Conservation (phyloP, 202 grass and related monocot species). For the Bolboschoenoplectus hybrid region DNA sequence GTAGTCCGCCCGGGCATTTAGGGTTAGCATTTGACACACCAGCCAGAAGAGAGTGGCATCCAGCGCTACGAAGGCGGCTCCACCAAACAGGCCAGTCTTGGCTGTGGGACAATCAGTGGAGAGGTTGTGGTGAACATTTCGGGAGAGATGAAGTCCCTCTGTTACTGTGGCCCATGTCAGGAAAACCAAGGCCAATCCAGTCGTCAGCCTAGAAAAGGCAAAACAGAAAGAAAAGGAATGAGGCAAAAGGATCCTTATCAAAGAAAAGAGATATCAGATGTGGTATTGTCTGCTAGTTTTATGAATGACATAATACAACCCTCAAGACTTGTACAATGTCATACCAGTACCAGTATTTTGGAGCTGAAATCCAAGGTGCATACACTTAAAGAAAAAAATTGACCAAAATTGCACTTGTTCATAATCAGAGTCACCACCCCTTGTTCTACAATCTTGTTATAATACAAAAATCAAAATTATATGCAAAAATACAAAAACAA, state of each 20-base stretch:
- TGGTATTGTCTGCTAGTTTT: neutral
- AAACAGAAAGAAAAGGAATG: neutral
- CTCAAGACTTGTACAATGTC: neutral
- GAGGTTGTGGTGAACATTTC: conserved; percentile 67
- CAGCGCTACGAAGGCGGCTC: conserved; percentile 77
- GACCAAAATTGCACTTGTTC: neutral
- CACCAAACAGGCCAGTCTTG: conserved; percentile 85
- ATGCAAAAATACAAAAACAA: conserved; percentile 20
- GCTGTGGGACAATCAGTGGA: conserved; percentile 65
- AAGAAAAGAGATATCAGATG: neutral
- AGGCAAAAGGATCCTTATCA: neutral
- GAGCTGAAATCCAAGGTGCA: neutral
- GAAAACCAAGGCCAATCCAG: conserved; percentile 57
- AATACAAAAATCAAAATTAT: neutral
- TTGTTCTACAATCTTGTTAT: neutral
- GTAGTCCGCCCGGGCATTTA: conserved; percentile 76
- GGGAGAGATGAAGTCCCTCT: conserved; percentile 55
- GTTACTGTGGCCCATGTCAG: conserved; percentile 75
- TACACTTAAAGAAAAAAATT: neutral
- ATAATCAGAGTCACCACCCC: neutral
- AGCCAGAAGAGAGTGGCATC: conserved; percentile 83
- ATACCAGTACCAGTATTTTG: neutral
- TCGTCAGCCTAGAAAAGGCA: conserved; percentile 52
- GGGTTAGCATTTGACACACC: conserved; percentile 73
- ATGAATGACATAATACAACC: neutral